Conservation (phyloP, 2,329 filamentous ascomycete species). For the Pseudopithomyces chartarum region DNA sequence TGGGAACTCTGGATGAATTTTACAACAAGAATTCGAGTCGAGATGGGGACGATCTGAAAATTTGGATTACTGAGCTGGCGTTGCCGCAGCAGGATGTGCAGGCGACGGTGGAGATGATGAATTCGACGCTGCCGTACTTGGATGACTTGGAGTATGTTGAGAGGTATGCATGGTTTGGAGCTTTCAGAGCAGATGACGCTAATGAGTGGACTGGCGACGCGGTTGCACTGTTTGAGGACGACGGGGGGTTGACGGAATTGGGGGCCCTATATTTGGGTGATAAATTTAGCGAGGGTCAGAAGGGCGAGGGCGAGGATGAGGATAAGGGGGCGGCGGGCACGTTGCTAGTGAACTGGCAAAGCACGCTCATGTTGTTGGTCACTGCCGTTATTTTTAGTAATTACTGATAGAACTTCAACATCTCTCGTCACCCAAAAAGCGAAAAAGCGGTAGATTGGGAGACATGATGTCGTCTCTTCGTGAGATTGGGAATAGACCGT, state of each 20-base stretch:
- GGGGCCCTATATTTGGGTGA: slow-evolving; percentile 41
- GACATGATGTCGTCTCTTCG: slow-evolving; percentile 37
- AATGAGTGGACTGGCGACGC: slow-evolving; percentile 44
- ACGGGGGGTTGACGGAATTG: slow-evolving; percentile 37
- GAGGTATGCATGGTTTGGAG: slow-evolving; percentile 43
- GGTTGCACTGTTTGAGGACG: slow-evolving; percentile 39
- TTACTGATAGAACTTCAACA: slow-evolving; percentile 2
- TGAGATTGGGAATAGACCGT: slow-evolving; percentile 35
- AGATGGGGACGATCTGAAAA: slow-evolving; percentile 49
- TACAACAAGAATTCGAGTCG: slow-evolving; percentile 55
- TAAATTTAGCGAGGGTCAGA: slow-evolving; percentile 36
- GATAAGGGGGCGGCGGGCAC: slow-evolving; percentile 25
- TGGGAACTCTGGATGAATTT: slow-evolving; percentile 63
- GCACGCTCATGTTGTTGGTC: slow-evolving; percentile 8
- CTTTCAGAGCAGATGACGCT: slow-evolving; percentile 37
- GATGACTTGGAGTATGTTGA: slow-evolving; percentile 61
- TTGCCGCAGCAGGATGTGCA: slow-evolving; percentile 60
- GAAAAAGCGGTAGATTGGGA: slow-evolving; percentile 18
- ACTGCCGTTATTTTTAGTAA: slow-evolving; percentile 4
- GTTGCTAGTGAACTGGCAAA: slow-evolving; percentile 1
- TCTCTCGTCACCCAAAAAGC: no score
- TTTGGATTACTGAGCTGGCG: slow-evolving; percentile 84
- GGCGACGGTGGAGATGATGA: slow-evolving; percentile 71
- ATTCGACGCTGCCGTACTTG: slow-evolving; percentile 69
- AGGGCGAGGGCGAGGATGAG: slow-evolving; percentile 39